Conservation (phyloP, 225 moss, liverwort and hornwort species). For the Pleurozium schreberi region DNA sequence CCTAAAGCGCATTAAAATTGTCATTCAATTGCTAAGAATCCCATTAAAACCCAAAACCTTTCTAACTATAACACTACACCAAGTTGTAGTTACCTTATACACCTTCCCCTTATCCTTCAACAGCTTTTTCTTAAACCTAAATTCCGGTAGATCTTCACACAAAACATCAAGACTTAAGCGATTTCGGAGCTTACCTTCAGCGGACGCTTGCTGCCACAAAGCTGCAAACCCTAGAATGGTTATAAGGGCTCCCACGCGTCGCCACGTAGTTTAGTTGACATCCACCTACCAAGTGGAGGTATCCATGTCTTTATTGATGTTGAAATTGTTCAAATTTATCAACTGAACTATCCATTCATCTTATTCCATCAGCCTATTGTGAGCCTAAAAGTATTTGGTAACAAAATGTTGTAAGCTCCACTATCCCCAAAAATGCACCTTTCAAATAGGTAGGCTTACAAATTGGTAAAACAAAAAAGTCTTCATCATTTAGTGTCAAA, state of each 20-base stretch:
- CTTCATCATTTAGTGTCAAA: not conserved
- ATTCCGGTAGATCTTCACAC: not conserved
- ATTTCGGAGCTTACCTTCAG: conserved; percentile 3
- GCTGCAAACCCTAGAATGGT: conserved; percentile 5
- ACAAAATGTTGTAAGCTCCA: not conserved
- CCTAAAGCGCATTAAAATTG: not conserved
- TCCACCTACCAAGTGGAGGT: too few relatives aligned
- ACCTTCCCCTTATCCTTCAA: not conserved
- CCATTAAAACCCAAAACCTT: not conserved
- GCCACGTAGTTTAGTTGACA: too few relatives aligned
- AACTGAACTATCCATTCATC: too few relatives aligned
- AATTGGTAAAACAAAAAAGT: not conserved
- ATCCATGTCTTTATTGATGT: too few relatives aligned
- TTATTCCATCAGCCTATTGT: too few relatives aligned
- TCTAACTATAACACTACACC: not conserved
- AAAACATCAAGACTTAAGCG: not conserved
- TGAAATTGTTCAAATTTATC: too few relatives aligned
- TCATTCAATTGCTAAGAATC: not conserved
- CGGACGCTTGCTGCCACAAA: conserved; percentile 6
- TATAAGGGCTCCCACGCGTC: not conserved
- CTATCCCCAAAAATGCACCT: not conserved
- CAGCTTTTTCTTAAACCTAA: not conserved
- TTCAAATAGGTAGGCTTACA: not conserved
- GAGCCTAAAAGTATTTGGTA: not conserved
- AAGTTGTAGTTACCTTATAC: too few relatives aligned